These are phyloP conservation scores for Asterophora parasitica DNA, from an alignment of 768 basidiomycete species.

Conservation along the genomic window DNA sequence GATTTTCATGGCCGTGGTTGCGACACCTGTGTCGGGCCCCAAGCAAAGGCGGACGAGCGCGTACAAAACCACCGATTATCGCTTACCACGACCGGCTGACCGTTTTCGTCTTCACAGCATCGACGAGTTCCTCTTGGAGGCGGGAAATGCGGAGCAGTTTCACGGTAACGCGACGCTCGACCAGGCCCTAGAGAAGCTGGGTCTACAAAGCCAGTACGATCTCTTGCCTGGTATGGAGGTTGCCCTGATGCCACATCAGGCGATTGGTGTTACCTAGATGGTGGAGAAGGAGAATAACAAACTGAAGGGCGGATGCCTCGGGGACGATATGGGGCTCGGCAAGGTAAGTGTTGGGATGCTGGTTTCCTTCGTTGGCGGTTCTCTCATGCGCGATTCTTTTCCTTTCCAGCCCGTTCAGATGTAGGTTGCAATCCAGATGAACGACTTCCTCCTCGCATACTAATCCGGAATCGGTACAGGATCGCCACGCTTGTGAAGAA, in stretches of 20 bases:
- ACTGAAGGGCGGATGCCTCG: slow-evolving; percentile 44
- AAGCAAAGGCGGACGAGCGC: slow-evolving; percentile 47
- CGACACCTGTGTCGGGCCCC: slow-evolving; percentile 41
- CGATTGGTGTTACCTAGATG: slow-evolving; percentile 63
- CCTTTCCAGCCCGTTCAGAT: slow-evolving; percentile 42
- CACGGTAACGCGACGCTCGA: slow-evolving; percentile 58
- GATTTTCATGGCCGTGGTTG: slow-evolving; percentile 44
- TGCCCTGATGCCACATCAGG: slow-evolving; percentile 64
- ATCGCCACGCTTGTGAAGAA: slow-evolving; percentile 60
- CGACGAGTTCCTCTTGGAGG: slow-evolving; percentile 47
- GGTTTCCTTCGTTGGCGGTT: neutral
- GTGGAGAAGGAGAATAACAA: slow-evolving; percentile 38
- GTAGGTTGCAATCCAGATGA: slow-evolving; percentile 20
- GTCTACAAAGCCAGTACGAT: slow-evolving; percentile 41
- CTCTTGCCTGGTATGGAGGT: slow-evolving; percentile 56
- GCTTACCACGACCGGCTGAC: too few relatives aligned
- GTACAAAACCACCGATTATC: slow-evolving; percentile 13
- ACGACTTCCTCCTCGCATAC: neutral
- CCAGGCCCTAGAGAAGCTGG: slow-evolving; percentile 49
- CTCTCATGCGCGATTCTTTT: too few relatives aligned
- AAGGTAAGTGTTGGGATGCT: slow-evolving; percentile 32
- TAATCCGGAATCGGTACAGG: slow-evolving; percentile 23
- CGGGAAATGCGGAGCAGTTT: slow-evolving; percentile 55
- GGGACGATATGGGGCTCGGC: slow-evolving; percentile 59
- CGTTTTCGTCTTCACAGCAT: slow-evolving; percentile 30